phyloP scores from a whole-genome alignment of 176 grass and related monocot species.

The Eragrostis curvula region DNA sequence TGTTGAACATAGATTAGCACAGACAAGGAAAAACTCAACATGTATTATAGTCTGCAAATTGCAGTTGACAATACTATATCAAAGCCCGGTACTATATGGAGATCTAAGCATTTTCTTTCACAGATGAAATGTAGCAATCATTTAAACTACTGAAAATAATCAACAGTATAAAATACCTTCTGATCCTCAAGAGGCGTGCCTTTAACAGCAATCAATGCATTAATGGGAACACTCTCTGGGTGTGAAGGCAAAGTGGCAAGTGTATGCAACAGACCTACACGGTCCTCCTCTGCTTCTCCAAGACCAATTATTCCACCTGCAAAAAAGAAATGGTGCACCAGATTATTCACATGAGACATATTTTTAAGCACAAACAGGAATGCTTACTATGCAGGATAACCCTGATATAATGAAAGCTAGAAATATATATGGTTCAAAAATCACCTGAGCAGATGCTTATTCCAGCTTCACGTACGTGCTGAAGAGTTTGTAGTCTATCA shows the following conservation, averaged over 20 bases:
- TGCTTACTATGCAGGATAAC: not conserved
- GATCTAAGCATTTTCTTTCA: not conserved
- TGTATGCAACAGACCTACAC: constrained; percentile 92
- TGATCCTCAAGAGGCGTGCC: constrained; percentile 96
- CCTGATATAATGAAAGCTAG: not conserved
- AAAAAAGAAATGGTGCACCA: constrained; percentile 20
- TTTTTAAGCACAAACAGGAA: not conserved
- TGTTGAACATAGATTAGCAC: constrained; percentile 30
- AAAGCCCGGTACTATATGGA: not conserved
- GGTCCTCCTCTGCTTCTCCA: constrained; percentile 89
- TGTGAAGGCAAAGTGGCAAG: constrained; percentile 86
- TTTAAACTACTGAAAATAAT: constrained; percentile 15
- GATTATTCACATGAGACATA: constrained; percentile 4
- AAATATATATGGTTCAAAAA: constrained; percentile 18
- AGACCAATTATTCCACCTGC: constrained; percentile 97
- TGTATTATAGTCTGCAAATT: not conserved
- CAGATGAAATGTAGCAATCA: too few relatives aligned
- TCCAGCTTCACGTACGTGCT: constrained; percentile 92
- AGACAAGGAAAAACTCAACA: not conserved
- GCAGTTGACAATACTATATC: not conserved
- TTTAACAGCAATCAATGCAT: constrained; percentile 94
- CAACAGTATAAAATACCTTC: constrained; percentile 61
- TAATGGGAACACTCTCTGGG: constrained; percentile 96
- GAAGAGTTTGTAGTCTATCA: constrained; percentile 86
- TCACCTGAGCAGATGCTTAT: constrained; percentile 92